phyloP scores from a whole-genome alignment of 148 eudicot species.

The Cornus kousa region DNA sequence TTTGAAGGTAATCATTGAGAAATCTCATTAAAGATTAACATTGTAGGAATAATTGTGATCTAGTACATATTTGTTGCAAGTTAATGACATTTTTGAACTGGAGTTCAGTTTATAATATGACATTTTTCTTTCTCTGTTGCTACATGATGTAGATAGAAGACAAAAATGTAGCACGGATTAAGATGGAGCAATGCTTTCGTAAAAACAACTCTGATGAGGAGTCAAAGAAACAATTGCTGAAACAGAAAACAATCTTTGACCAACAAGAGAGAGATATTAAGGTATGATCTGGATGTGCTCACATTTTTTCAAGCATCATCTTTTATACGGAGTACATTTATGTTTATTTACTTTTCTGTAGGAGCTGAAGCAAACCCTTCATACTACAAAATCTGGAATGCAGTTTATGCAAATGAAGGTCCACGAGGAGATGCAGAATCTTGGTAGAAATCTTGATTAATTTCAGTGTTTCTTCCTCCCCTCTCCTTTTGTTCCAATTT shows the following conservation, averaged over 20 bases:
- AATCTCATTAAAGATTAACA: background rate
- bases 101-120: background rate
- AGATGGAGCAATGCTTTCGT: conserved; percentile 35
- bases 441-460: conserved; percentile 48
- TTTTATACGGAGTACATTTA: background rate
- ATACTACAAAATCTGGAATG: conserved; percentile 85
- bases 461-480: background rate
- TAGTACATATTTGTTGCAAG: background rate
- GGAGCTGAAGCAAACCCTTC: conserved; percentile 77
- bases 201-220: conserved; percentile 45
- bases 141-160: conserved; percentile 42
- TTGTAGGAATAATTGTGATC: background rate
- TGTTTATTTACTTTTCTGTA: conserved; percentile 21
- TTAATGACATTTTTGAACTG: conserved; percentile 2
- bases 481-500: background rate
- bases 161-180: conserved; percentile 20
- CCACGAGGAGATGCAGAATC: conserved; percentile 73
- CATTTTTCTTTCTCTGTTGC: conserved; percentile 4
- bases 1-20: conserved; percentile 36
- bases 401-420: conserved; percentile 88
- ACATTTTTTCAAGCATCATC: background rate
- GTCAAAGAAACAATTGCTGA: conserved; percentile 43
- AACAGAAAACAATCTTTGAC: conserved; percentile 59
- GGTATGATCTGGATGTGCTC: conserved; percentile 32
- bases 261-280: conserved; percentile 72